Evolutionary conservation across 2,329 filamentous ascomycete genomes (phyloP), one percentile per base, ranked within the genome.

Genomic region (Diplocarpon mali): DNA sequence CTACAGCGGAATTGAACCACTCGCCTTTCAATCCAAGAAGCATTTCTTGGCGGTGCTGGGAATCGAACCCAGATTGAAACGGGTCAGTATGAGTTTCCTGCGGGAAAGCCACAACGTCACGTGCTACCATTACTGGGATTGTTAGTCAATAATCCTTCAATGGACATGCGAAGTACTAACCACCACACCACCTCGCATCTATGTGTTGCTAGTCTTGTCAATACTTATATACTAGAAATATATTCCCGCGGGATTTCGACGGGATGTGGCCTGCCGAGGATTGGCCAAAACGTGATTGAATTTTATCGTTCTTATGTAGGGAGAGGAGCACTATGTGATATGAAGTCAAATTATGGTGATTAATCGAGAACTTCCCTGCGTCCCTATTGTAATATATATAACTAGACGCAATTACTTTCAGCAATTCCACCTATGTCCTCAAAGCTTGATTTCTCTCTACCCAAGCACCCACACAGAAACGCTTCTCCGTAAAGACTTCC

Each of bases 51-150:
- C 51, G 51, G 51, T 45, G 46, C 51, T 53, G 51, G 51, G 51
- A 53, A 53, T 53, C 51, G 51, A 53, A 53, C 51, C 51, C 51
- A 53, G 51, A 53, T 53, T 53, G 51, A 53, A 53, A 53, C 51
- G 51, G 51, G 40, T 45, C 42, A 45, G 43, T 35, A 43, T 44
- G 39, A 41, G 35, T 41, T 43, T 41, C 35, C 37, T 39, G 31
- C 4, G 34, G 28, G 36, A 45, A 47, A 35, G 46, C 51, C 44
- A 45, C 44, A 53, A 49, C 40, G 44, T 48, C 40, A 50, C 48
- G 48, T 50, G 45, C 48, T 47, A 50, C 48, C 48, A 45, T 45
- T 45, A 45, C 43, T 41, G 39, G 30, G 16, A 28, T 12, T 41
- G 39, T 41, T 41, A 41, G 31, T 35, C 28, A 32, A 12, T 30